A percentile compares a stretch with the other conserved stretches of the same genome.
These are phyloP conservation scores for Syzygium aromaticum DNA, from an alignment of 345 rosid genomes.

Conservation along the genomic window DNA sequence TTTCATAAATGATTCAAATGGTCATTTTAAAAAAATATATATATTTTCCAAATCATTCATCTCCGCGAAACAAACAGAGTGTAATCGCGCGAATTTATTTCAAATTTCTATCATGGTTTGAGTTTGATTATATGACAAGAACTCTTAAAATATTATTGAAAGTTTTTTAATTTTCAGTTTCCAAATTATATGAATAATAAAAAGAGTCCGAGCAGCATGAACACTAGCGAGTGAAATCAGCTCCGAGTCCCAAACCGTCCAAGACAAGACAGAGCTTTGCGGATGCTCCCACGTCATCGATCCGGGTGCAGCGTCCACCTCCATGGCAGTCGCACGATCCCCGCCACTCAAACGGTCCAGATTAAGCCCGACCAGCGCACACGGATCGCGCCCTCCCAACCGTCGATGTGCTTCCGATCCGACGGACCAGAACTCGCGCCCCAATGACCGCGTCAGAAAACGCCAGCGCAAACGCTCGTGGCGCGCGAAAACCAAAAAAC, in stretches of 20 bases:
- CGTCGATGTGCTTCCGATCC: background rate
- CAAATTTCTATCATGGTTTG: accelerated
- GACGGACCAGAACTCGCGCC: background rate
- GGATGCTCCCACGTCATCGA: background rate
- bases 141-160: background rate
- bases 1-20: too few species aligned
- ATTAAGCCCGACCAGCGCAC: background rate
- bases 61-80: too few species aligned
- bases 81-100: too few species aligned
- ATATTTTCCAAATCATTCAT: too few species aligned
- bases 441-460: background rate
- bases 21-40: too few species aligned
- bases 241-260: background rate
- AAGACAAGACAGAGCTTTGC: background rate
- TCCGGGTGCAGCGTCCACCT: background rate
- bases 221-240: background rate
- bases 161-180: background rate
- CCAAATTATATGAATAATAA: background rate
- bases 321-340: background rate
- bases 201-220: background rate
- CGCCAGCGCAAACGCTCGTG: background rate
- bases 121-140: background rate
- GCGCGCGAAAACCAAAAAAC: background rate
- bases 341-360: background rate
- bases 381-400: background rate